Conservation (phyloP, 495 filamentous ascomycete species). For the Aspergillus carlsbadensis region DNA sequence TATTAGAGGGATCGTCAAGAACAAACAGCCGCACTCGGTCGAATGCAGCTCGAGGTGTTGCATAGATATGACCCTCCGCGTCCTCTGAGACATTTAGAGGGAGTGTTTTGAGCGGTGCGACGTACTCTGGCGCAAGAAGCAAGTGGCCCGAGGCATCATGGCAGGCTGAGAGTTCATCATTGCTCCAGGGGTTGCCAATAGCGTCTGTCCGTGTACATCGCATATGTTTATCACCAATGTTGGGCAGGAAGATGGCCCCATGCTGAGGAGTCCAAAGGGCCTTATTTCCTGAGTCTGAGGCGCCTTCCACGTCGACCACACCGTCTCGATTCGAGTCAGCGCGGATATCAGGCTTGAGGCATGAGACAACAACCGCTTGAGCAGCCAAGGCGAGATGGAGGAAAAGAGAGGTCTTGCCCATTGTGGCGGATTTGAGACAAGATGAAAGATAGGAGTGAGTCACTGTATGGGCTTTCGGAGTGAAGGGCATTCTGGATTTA, state of each 20-base stretch:
- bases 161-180: slow-evolving; percentile 36
- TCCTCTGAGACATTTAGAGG: not conserved
- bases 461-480: too few species aligned
- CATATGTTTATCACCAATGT: slow-evolving; percentile 5
- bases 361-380: not conserved
- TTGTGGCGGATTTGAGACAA: too few species aligned
- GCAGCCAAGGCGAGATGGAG: too few species aligned
- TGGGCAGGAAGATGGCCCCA: slow-evolving; percentile 10
- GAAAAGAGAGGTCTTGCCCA: too few species aligned
- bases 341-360: slow-evolving; percentile 2
- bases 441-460: too few species aligned
- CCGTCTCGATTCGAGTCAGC: slow-evolving; percentile 9
- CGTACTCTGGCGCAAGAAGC: not conserved
- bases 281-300: not conserved
- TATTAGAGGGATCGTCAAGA: not conserved
- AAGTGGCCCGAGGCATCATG: slow-evolving; percentile 36
- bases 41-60: slow-evolving; percentile 1
- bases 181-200: not conserved
- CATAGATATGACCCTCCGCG: not conserved
- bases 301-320: slow-evolving; percentile 1
- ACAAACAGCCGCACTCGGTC: slow-evolving; percentile 8
- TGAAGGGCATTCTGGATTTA: too few species aligned
- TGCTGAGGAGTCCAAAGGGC: not conserved
- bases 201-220: not conserved
- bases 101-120: slow-evolving; percentile 1